These are phyloP conservation scores for Colletotrichum noveboracense DNA, from an alignment of 2,329 filamentous ascomycete species.

Conservation along the genomic window DNA sequence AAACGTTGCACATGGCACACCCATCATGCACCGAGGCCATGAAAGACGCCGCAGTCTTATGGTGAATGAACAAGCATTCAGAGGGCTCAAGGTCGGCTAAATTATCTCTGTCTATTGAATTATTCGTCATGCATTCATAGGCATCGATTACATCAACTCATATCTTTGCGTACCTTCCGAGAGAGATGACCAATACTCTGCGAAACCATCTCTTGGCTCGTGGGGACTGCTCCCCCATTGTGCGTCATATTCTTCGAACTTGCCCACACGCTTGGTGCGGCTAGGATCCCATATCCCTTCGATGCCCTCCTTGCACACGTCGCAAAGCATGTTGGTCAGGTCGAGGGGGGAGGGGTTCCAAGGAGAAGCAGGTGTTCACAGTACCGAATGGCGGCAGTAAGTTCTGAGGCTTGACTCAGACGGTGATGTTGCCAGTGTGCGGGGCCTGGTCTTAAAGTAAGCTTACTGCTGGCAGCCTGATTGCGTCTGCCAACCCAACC, in stretches of 20 bases:
- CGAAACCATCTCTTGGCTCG: too few species aligned
- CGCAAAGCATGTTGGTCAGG: neutral
- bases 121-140: rapidly evolving
- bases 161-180: neutral
- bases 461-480: neutral
- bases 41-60: neutral
- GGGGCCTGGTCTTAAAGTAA: neutral
- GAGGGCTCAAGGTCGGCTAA: rapidly evolving
- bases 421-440: neutral
- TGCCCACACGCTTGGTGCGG: neutral
- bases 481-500: neutral
- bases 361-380: neutral
- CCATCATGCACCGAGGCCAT: neutral
- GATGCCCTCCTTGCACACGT: neutral
- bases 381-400: rapidly evolving
- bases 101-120: neutral
- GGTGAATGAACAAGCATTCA: neutral
- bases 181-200: neutral
- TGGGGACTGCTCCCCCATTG: rapidly evolving
- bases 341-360: neutral
- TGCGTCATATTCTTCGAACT: neutral
- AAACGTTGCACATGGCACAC: neutral
- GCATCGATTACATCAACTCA: rapidly evolving
- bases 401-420: too few species aligned
- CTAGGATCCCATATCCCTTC: neutral